phyloP scores from a whole-genome alignment of 202 grass and related monocot species.

The Schoenoplectus tabernaemontani region DNA sequence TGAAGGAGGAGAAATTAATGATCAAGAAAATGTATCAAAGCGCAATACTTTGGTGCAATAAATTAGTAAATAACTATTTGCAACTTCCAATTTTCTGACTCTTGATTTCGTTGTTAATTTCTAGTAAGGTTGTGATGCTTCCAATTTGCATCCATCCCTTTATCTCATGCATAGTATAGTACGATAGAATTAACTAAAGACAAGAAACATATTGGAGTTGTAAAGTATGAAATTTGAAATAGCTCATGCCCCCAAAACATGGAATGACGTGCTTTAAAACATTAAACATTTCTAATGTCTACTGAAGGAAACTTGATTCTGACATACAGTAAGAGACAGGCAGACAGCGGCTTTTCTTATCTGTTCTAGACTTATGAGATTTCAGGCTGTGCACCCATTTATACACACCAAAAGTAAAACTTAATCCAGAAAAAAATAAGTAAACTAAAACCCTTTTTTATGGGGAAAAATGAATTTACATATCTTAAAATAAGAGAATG shows the following conservation, averaged over 20 bases:
- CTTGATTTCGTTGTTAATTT: slow-evolving; percentile 21
- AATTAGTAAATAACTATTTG: background rate
- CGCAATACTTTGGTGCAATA: background rate
- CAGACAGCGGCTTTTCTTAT: slow-evolving; percentile 17
- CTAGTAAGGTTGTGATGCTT: slow-evolving; percentile 17
- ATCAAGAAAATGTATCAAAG: background rate
- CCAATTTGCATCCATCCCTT: slow-evolving; percentile 23
- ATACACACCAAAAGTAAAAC: background rate
- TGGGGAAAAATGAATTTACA: background rate
- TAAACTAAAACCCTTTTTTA: background rate
- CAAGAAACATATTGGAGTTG: slow-evolving; percentile 5
- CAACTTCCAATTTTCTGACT: slow-evolving; percentile 6
- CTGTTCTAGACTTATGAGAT: background rate
- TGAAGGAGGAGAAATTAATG: slow-evolving; percentile 4
- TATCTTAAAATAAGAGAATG: background rate
- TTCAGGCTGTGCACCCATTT: background rate
- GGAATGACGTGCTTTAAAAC: slow-evolving; percentile 37
- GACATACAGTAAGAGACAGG: slow-evolving; percentile 48
- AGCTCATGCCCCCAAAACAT: slow-evolving; percentile 73
- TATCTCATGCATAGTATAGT: slow-evolving; percentile 2
- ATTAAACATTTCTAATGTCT: slow-evolving; percentile 49
- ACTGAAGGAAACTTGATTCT: slow-evolving; percentile 47
- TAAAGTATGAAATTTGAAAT: slow-evolving; percentile 42
- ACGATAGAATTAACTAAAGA: slow-evolving; percentile 10
- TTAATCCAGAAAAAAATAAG: background rate